Conservation (phyloP, 2,329 filamentous ascomycete species). For the Fusarium sp. region DNA sequence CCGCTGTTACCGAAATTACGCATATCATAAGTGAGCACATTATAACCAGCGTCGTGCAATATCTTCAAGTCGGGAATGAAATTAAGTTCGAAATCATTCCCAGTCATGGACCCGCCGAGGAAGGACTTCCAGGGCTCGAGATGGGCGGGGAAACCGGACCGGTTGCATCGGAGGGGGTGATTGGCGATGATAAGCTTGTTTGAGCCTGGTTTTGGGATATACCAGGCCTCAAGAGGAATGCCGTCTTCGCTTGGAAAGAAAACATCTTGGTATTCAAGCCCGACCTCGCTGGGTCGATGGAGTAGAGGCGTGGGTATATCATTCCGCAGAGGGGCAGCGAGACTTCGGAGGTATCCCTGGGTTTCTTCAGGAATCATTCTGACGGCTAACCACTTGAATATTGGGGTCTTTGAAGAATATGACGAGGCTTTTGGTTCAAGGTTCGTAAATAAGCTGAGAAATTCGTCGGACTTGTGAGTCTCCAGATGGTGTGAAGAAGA, state of each 20-base stretch:
- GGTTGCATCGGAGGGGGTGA: neutral
- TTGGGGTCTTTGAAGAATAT: rapidly evolving
- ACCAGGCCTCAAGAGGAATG: neutral
- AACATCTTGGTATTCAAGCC: neutral
- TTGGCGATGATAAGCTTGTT: neutral
- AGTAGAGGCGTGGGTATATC: neutral
- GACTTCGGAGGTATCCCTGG: neutral
- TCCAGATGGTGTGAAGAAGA: neutral
- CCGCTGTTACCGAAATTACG: neutral
- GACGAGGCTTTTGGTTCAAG: rapidly evolving
- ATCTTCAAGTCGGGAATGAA: neutral
- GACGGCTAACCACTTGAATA: rapidly evolving
- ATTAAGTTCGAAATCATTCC: neutral
- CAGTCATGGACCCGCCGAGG: neutral
- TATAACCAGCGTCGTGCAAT: neutral
- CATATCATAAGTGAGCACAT: neutral
- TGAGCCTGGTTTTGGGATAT: neutral
- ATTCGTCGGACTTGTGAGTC: neutral
- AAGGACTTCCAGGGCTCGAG: neutral
- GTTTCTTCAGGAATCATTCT: neutral
- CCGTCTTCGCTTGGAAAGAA: neutral
- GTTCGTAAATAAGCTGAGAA: too few relatives aligned
- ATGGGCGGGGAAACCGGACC: neutral
- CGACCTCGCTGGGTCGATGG: neutral
- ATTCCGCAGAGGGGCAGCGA: neutral